Evolutionary conservation across 2,329 filamentous ascomycete genomes (phyloP).

Genomic region (Phaeosphaeria sp.): DNA sequence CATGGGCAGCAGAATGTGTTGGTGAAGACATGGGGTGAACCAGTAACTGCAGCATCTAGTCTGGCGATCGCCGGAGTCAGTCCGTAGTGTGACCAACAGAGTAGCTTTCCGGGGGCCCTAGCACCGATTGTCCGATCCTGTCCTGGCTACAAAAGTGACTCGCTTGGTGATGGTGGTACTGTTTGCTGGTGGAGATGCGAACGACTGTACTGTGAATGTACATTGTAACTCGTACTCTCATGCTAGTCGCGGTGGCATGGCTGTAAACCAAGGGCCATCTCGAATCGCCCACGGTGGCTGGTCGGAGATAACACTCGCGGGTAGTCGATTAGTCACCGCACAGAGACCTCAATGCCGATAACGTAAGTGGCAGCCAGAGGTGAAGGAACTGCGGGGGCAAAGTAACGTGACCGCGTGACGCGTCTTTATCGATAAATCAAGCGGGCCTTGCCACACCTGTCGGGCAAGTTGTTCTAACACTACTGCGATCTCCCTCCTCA

Average conservation of each 20-base stretch:
- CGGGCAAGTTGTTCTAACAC: neutral
- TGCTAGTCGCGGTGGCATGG: no score
- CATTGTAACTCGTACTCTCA: no score
- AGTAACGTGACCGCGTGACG: neutral
- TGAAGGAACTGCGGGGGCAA: neutral
- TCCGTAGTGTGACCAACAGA: neutral
- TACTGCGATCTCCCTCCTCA: neutral
- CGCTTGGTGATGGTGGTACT: neutral
- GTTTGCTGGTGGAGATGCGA: neutral
- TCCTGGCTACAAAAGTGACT: neutral
- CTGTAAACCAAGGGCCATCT: no score
- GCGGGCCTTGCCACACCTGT: neutral
- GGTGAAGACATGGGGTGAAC: neutral
- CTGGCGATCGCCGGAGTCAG: neutral
- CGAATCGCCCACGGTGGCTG: no score
- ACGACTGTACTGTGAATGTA: no score
- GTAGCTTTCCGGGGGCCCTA: neutral
- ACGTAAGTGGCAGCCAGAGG: neutral
- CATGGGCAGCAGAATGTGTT: no score
- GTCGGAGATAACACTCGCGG: no score
- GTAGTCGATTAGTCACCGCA: neutral
- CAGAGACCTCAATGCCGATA: neutral
- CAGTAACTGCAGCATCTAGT: neutral
- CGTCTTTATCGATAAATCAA: neutral
- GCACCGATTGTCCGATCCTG: neutral